Evolutionary conservation across 2,329 filamentous ascomycete species (phyloP).

Genomic region (Fusarium nurragi): DNA sequence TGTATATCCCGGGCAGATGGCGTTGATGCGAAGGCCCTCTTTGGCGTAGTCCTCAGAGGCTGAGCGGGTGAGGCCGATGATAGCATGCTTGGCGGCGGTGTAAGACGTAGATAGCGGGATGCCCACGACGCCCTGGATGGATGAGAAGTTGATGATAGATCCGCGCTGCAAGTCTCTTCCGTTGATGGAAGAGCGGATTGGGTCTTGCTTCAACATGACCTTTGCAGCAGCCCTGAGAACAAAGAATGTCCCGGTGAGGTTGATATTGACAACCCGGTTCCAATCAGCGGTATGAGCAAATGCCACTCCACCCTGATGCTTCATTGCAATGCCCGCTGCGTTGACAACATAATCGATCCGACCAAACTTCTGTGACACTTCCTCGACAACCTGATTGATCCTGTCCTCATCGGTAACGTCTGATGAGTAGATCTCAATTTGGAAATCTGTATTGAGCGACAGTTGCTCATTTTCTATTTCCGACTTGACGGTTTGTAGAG

Average conservation of each 20-base stretch:
- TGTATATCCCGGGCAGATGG: conserved; percentile 47
- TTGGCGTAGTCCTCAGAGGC: conserved; percentile 55
- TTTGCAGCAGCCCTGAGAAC: conserved; percentile 51
- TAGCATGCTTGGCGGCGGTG: conserved; percentile 30
- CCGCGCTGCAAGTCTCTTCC: conserved; percentile 25
- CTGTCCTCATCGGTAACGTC: conserved; percentile 47
- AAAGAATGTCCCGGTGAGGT: conserved; percentile 55
- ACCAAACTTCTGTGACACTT: conserved; percentile 46
- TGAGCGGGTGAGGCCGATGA: conserved; percentile 41
- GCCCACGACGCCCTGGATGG: conserved; percentile 32
- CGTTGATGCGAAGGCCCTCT: conserved; percentile 52
- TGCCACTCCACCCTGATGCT: conserved; percentile 50
- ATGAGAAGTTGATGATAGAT: conserved; percentile 35
- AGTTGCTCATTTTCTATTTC: conserved; percentile 33
- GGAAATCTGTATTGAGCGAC: background rate
- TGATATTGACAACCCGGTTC: conserved; percentile 54
- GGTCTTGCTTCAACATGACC: conserved; percentile 57
- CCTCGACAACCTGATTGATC: conserved; percentile 38
- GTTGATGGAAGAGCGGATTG: conserved; percentile 50
- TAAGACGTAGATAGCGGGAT: conserved; percentile 31
- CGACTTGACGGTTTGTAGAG: conserved; percentile 21
- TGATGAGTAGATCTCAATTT: conserved; percentile 13
- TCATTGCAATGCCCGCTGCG: conserved; percentile 52
- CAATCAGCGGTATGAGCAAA: conserved; percentile 51
- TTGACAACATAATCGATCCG: conserved; percentile 55